These are phyloP conservation scores for Candida vartiovaarae DNA, from an alignment of 805 yeast genomes.

Conservation along the genomic window DNA sequence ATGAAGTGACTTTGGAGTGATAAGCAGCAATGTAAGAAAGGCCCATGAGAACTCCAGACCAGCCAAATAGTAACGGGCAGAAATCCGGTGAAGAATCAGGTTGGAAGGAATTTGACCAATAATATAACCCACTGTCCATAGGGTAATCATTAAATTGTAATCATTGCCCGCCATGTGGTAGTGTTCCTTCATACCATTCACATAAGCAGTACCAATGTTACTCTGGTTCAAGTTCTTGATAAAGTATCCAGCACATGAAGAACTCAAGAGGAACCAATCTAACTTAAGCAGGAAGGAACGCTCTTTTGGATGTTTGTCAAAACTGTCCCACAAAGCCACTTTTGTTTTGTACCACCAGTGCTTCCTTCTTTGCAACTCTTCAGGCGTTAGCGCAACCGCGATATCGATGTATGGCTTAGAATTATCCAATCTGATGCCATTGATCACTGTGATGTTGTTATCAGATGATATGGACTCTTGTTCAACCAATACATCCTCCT, in stretches of 20 bases:
- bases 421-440: neutral
- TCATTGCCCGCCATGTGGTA: slow-evolving; percentile 33
- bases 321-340: slow-evolving; percentile 23
- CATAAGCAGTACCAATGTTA: slow-evolving; percentile 39
- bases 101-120: slow-evolving; percentile 44
- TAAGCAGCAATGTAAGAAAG: slow-evolving; percentile 30
- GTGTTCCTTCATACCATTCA: slow-evolving; percentile 41
- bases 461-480: slow-evolving; percentile 1
- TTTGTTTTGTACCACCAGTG: slow-evolving; percentile 9
- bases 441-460: neutral
- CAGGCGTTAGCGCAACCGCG: slow-evolving; percentile 4
- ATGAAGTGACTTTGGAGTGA: slow-evolving; percentile 21
- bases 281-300: slow-evolving; percentile 28
- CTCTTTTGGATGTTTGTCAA: slow-evolving; percentile 31
- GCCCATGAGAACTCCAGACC: slow-evolving; percentile 39
- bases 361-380: slow-evolving; percentile 8
- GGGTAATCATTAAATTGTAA: slow-evolving; percentile 36
- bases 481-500: no score
- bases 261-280: slow-evolving; percentile 33
- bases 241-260: slow-evolving; percentile 39
- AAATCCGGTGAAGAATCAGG: slow-evolving; percentile 32
- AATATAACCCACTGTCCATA: slow-evolving; percentile 45
- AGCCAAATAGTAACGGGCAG: slow-evolving; percentile 40
- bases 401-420: slow-evolving; percentile 14
- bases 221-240: slow-evolving; percentile 36